phyloP scores from a whole-genome alignment of 176 grass and related monocot genomes.

The Carex pumila region DNA sequence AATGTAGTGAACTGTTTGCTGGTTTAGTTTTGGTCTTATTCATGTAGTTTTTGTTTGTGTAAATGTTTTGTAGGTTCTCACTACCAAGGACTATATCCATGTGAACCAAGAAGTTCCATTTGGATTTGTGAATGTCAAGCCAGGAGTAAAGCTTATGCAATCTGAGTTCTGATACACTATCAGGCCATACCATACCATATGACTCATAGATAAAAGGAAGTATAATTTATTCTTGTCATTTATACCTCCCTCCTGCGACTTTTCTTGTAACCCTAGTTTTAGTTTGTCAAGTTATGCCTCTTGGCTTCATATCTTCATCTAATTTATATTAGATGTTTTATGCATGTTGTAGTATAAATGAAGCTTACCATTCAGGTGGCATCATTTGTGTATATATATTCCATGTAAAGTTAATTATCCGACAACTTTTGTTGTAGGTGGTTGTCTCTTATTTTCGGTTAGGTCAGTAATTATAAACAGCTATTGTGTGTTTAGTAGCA shows the following conservation, averaged over 20 bases:
- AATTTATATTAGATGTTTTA: slow-evolving; percentile 22
- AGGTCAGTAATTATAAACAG: slow-evolving; percentile 9
- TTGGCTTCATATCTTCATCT: slow-evolving; percentile 25
- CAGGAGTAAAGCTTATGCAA: slow-evolving; percentile 79
- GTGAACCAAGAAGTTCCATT: slow-evolving; percentile 72
- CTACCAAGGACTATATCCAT: slow-evolving; percentile 89
- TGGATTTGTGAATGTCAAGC: slow-evolving; percentile 51
- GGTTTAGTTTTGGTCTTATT: neutral
- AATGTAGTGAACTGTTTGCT: neutral
- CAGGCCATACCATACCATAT: slow-evolving; percentile 9
- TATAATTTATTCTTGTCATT: slow-evolving; percentile 21
- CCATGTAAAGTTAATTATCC: slow-evolving; percentile 22
- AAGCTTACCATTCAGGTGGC: neutral
- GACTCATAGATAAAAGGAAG: slow-evolving; percentile 19
- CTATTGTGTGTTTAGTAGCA: neutral
- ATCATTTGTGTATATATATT: slow-evolving; percentile 21
- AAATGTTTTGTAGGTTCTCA: slow-evolving; percentile 52
- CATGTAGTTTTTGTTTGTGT: neutral
- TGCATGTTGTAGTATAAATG: slow-evolving; percentile 13
- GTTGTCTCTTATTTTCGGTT: slow-evolving; percentile 16
- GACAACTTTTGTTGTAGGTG: slow-evolving; percentile 11
- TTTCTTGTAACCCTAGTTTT: slow-evolving; percentile 32
- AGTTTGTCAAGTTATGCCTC: slow-evolving; percentile 26
- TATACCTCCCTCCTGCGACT: neutral
- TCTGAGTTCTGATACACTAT: slow-evolving; percentile 66